Evolutionary conservation across 169 alveolate species (phyloP).

Genomic region (Plasmodium fragile): DNA sequence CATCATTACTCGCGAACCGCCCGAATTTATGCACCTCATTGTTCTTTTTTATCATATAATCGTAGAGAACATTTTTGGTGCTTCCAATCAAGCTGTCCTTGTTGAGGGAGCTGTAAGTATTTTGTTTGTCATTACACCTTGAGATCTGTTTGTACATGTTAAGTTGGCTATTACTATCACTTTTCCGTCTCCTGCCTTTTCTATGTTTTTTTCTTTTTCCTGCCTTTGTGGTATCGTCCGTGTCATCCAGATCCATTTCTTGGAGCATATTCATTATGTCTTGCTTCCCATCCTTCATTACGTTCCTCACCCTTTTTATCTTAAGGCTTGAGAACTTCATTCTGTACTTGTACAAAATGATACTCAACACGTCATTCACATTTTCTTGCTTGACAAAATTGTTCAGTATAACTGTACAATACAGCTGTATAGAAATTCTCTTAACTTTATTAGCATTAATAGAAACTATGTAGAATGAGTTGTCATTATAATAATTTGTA

Average conservation of each 20-base stretch:
- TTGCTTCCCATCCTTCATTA: background rate
- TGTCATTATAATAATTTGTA: constrained; percentile 39
- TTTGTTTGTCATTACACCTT: background rate
- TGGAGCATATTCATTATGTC: constrained; percentile 22
- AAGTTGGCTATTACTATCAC: background rate
- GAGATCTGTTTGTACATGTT: constrained; percentile 1
- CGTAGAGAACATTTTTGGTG: background rate
- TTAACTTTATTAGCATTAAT: constrained; percentile 33
- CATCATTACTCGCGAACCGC: background rate
- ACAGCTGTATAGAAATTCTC: constrained; percentile 42
- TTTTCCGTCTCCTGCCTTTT: background rate
- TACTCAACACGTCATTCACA: constrained; percentile 37
- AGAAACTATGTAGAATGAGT: constrained; percentile 52
- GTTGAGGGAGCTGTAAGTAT: background rate
- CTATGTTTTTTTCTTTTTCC: background rate
- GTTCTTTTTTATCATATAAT: background rate
- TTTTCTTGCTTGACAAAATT: constrained; percentile 1
- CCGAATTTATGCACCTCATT: background rate
- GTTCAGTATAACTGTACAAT: constrained; percentile 30
- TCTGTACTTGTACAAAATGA: constrained; percentile 30
- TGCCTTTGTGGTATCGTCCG: background rate
- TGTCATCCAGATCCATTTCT: background rate
- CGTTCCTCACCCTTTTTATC: constrained; percentile 1
- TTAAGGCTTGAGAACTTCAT: constrained; percentile 31
- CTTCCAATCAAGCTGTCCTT: background rate